A percentile compares a stretch with the other conserved stretches of the same genome.
Conservation (phyloP, 306 rosid species). For the Acmispon strigosus region DNA sequence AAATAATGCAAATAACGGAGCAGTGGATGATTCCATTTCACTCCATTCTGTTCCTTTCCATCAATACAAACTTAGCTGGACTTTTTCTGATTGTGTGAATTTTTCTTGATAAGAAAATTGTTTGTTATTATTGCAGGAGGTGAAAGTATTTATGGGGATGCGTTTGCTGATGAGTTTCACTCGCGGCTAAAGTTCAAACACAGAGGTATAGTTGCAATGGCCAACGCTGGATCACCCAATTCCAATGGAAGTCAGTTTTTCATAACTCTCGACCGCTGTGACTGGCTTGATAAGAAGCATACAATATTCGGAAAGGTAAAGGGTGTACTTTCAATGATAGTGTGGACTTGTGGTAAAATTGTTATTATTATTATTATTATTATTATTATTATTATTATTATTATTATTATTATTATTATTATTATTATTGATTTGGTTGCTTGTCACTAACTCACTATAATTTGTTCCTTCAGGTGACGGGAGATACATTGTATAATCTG, state of each 20-base stretch:
- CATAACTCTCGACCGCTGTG: conserved; percentile 66
- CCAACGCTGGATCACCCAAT: conserved; percentile 60
- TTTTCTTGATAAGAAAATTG: not conserved
- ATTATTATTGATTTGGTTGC: conserved; percentile 8
- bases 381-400: not conserved
- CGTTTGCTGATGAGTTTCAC: conserved; percentile 78
- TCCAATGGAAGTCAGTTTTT: conserved; percentile 93
- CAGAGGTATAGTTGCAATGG: conserved; percentile 87
- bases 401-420: not conserved
- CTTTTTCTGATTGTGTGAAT: not conserved
- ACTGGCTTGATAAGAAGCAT: conserved; percentile 76
- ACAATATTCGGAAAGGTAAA: conserved; percentile 84
- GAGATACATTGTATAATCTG: conserved; percentile 87
- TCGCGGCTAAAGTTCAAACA: conserved; percentile 90
- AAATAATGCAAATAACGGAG: too few relatives aligned
- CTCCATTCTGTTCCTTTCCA: too few relatives aligned
- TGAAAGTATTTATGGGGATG: conserved; percentile 75
- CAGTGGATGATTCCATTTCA: too few relatives aligned
- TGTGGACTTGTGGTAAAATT: not conserved
- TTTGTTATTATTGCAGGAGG: conserved; percentile 49
- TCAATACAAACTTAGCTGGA: too few relatives aligned
- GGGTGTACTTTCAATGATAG: not conserved
- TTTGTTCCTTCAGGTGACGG: conserved; percentile 67
- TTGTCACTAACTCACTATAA: not conserved
- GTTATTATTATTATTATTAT: not conserved